Conservation (phyloP, 2,329 filamentous ascomycete species). For the Metarhizium guizhouense region DNA sequence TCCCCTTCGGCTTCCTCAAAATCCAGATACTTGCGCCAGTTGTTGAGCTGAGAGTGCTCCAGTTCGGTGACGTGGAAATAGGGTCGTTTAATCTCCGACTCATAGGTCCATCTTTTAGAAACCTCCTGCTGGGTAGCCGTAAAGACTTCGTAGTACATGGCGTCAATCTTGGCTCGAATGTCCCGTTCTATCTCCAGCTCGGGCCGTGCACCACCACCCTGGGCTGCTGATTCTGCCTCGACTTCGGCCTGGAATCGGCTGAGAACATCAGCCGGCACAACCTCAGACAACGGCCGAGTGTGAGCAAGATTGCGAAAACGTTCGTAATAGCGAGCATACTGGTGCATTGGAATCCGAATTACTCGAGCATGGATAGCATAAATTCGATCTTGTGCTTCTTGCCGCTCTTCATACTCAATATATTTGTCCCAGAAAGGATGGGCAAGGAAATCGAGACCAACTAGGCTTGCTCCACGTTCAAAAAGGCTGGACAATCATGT, state of each 20-base stretch:
- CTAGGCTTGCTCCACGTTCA: constrained; percentile 74
- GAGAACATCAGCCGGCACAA: constrained; percentile 61
- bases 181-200: constrained; percentile 79
- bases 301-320: constrained; percentile 73
- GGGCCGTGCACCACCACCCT: constrained; percentile 45
- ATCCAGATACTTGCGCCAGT: constrained; percentile 95
- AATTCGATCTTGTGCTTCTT: constrained; percentile 75
- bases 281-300: constrained; percentile 60
- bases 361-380: constrained; percentile 76
- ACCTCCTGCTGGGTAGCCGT: constrained; percentile 77
- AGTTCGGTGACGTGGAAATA: constrained; percentile 96
- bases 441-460: constrained; percentile 87
- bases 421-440: constrained; percentile 99
- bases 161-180: constrained; percentile 70
- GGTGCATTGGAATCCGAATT: constrained; percentile 86
- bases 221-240: constrained; percentile 50
- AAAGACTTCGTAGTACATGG: constrained; percentile 73
- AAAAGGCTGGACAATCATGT: constrained; percentile 62
- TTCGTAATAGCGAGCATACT: constrained; percentile 92
- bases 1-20: constrained; percentile 86
- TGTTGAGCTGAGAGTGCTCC: constrained; percentile 72
- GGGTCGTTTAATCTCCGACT: constrained; percentile 87
- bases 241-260: constrained; percentile 63
- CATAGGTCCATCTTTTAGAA: constrained; percentile 88
- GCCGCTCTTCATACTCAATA: constrained; percentile 88